phyloP scores from a whole-genome alignment of 768 basidiomycete species.

The Boletus tomentosulus region DNA sequence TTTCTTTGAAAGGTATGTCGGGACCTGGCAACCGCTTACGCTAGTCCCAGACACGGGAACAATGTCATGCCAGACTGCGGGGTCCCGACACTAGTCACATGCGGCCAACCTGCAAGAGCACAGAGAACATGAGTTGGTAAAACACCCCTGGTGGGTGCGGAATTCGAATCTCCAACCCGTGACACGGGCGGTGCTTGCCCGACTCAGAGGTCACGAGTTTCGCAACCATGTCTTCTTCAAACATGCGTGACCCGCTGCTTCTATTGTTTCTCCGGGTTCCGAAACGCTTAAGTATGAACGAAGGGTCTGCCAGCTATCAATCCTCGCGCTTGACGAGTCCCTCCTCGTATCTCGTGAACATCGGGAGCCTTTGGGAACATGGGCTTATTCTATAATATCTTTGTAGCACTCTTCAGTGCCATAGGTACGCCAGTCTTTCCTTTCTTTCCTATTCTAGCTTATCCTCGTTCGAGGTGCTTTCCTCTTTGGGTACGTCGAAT shows the following conservation, averaged over 20 bases:
- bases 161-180: neutral
- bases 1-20: neutral
- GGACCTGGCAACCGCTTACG: neutral
- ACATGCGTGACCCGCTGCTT: neutral
- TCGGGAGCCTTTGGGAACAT: conserved; percentile 2
- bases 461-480: conserved; percentile 7
- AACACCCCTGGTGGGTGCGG: neutral
- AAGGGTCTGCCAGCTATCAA: neutral
- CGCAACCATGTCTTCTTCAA: neutral
- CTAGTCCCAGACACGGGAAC: neutral
- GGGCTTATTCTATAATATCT: conserved; percentile 15
- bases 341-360: neutral
- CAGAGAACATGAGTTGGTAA: no score
- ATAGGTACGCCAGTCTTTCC: conserved; percentile 8
- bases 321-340: neutral
- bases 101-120: no score
- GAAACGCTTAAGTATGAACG: neutral
- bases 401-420: conserved; percentile 18
- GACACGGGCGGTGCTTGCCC: neutral
- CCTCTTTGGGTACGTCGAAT: conserved; percentile 17
- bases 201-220: neutral
- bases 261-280: neutral
- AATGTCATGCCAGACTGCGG: neutral
- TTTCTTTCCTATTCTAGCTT: neutral
- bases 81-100: no score